These are phyloP conservation scores for Petunia hybrid DNA, from an alignment of 305 asterid species.

Conservation along the genomic window DNA sequence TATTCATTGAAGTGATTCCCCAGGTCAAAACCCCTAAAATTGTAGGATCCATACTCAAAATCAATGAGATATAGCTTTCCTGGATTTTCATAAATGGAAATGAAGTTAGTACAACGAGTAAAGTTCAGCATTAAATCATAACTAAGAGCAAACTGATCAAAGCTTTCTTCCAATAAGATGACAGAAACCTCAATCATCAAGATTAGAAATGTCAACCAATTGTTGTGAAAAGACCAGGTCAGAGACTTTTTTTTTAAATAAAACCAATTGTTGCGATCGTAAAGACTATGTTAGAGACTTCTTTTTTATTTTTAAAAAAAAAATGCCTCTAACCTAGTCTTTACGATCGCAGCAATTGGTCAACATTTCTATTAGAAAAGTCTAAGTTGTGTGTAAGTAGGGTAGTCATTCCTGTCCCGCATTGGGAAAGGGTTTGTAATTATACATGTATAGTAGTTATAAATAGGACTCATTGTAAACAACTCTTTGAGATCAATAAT, in stretches of 20 bases:
- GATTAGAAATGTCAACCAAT: neutral
- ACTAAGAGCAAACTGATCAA: slow-evolving; percentile 17
- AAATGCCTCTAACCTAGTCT: no score
- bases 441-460: no score
- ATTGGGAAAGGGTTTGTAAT: no score
- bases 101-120: slow-evolving; percentile 24
- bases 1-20: slow-evolving; percentile 99
- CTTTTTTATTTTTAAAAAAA: no score
- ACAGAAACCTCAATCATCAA: slow-evolving; percentile 17
- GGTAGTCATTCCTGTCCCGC: no score
- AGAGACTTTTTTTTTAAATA: neutral
- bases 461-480: no score
- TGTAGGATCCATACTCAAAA: slow-evolving; percentile 96
- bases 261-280: no score
- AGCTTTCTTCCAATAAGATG: neutral
- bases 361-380: no score
- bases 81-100: slow-evolving; percentile 48
- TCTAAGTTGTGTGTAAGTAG: no score
- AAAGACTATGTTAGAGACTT: no score
- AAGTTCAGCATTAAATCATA: neutral
- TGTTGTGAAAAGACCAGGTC: neutral
- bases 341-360: no score
- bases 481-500: no score
- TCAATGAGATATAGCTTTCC: slow-evolving; percentile 94
- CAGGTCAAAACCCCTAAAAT: slow-evolving; percentile 95